Base-by-base conservation (phyloP, 116 monocot species). In the Iris pallida region DNA sequence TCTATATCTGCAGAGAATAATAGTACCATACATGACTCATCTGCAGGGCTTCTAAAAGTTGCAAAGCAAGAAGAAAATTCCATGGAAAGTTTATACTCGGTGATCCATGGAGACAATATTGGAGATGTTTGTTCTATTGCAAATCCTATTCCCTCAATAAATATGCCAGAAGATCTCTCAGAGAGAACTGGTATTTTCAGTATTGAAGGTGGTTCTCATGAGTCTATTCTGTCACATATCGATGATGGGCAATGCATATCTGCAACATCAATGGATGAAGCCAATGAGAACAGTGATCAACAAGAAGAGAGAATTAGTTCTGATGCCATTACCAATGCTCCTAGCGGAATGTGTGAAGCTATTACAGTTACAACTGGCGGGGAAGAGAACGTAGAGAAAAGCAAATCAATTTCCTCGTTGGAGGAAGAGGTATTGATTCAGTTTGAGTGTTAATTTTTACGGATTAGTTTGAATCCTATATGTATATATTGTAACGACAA, bases 401-500 rank as follows among this genome's bases (percentile, higher is more conserved):
- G 85, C 45, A 73, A 77, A 49, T 20, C 78, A 45, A 81, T 84
- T 49, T 66, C 66, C 55, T 69, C 65, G 48, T 64, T 90, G 53
- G 76, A 83, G 65, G 81, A 88, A 61, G 83, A 95, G 91, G 95
- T 93, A 80, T 18, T 48, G 15, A 67, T 72, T 66, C 64, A 59
- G 15, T 42, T 51, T 14, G 42, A 60, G 48, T 48, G 1, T 18
- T 66, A 40, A 53, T 52, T 5, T 5, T 30, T 30, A 30, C 30
- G 30, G 30, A 30, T 30, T 30, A 30, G 30, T 30, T 30, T 30
- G 30, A 30, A 30, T 30, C 2, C 30, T 30, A 30, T 30, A 30
- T 30, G 0, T 30, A 30, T 30, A 30, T 30, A 30, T 30, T 30
- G 30, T 3, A 30, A 30, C 30, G 3, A 30, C 30, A 30, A 30